phyloP scores from a whole-genome alignment of 2,329 filamentous ascomycete species.

The Chaetomium strumarium region DNA sequence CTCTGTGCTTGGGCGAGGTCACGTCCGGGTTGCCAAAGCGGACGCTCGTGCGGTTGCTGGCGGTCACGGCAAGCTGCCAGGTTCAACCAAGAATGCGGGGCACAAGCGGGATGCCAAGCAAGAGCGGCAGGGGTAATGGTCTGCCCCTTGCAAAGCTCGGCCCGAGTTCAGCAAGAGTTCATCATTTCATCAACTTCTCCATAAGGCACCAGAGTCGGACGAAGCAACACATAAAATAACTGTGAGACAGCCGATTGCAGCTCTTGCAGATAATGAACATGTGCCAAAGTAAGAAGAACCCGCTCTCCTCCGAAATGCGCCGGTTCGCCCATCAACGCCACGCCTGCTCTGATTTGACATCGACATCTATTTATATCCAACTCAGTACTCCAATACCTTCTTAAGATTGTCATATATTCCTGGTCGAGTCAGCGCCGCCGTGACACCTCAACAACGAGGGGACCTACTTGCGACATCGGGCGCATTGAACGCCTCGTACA shows the following conservation, averaged over 20 bases:
- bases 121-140: background rate
- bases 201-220: too few relatives aligned
- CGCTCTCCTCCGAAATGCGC: background rate
- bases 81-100: background rate
- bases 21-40: background rate
- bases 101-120: background rate
- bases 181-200: too few relatives aligned
- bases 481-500: constrained; percentile 74
- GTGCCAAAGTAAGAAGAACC: background rate
- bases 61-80: background rate
- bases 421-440: constrained; percentile 33
- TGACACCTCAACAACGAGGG: background rate
- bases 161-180: too few relatives aligned
- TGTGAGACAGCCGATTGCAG: background rate
- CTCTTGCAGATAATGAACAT: background rate
- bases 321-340: constrained; percentile 12
- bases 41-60: background rate
- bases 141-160: background rate
- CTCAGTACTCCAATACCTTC: constrained; percentile 58
- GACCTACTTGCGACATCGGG: constrained; percentile 82
- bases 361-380: background rate
- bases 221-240: background rate
- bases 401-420: constrained; percentile 69
- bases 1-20: background rate
- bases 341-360: constrained; percentile 10